Conservation (phyloP, 2,329 filamentous ascomycete species). For the Ceratocystis alfenasii region DNA sequence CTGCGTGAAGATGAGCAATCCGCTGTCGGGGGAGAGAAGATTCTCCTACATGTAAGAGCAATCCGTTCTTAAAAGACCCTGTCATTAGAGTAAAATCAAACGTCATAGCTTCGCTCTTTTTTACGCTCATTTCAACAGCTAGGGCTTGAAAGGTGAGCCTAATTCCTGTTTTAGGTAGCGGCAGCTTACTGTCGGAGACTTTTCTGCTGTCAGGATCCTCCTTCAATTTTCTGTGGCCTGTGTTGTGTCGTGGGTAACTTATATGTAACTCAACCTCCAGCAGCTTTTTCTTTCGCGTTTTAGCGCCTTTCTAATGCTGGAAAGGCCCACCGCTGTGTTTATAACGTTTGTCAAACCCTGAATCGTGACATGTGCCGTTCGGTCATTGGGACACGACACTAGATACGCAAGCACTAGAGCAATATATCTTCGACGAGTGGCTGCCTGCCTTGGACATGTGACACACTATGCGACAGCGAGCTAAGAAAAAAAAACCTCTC, state of each 20-base stretch:
- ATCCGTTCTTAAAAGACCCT: too few relatives aligned
- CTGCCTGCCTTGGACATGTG: not conserved
- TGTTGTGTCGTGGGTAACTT: not conserved
- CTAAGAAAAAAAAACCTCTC: too few relatives aligned
- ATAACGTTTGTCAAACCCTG: not conserved
- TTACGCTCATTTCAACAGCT: too few relatives aligned
- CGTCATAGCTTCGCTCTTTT: too few relatives aligned
- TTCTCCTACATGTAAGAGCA: too few relatives aligned
- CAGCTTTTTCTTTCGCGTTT: not conserved
- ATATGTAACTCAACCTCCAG: not conserved
- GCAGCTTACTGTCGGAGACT: not conserved
- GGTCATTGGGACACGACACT: not conserved
- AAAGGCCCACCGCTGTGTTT: not conserved
- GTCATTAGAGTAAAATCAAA: too few relatives aligned
- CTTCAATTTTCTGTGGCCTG: not conserved
- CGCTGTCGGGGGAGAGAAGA: too few relatives aligned
- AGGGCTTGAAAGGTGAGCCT: not conserved
- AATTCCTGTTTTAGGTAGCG: not conserved
- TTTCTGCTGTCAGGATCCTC: not conserved
- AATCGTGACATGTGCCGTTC: conserved; percentile 3
- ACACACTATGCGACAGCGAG: not conserved
- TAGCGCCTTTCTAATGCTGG: not conserved
- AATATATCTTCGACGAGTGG: not conserved
- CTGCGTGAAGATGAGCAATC: not conserved
- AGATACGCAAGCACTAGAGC: not conserved